phyloP scores from a whole-genome alignment of 164 flowering plant genomes.

The grape (Vitis vinifera) region DNA sequence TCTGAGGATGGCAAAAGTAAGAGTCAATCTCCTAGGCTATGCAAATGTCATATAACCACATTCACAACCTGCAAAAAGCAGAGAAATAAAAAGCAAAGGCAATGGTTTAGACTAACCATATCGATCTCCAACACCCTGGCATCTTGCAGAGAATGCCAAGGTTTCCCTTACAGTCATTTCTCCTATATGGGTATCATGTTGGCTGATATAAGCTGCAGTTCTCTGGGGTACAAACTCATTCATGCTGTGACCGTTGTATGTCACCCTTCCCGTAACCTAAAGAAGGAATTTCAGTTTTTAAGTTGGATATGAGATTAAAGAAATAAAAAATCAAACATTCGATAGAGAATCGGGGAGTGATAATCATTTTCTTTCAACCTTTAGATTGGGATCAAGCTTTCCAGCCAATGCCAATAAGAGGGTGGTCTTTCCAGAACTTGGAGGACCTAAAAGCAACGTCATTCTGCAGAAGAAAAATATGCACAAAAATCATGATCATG shows the following conservation, averaged over 20 bases:
- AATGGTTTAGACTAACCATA: slow-evolving; percentile 33
- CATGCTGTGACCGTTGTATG: slow-evolving; percentile 58
- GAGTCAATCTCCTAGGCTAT: too few relatives aligned
- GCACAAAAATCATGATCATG: too few relatives aligned
- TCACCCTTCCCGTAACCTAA: slow-evolving; percentile 47
- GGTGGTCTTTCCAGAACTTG: slow-evolving; percentile 50
- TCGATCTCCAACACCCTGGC: slow-evolving; percentile 57
- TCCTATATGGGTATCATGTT: slow-evolving; percentile 56
- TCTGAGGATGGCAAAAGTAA: slow-evolving; percentile 24
- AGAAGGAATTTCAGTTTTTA: neutral
- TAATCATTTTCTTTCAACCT: slow-evolving; percentile 24
- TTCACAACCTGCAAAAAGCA: too few relatives aligned
- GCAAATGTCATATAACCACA: too few relatives aligned
- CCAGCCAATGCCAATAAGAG: slow-evolving; percentile 48
- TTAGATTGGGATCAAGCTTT: slow-evolving; percentile 41
- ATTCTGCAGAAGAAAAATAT: slow-evolving; percentile 17
- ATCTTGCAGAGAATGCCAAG: slow-evolving; percentile 56
- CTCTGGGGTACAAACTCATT: slow-evolving; percentile 65
- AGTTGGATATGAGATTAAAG: neutral
- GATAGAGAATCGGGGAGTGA: neutral
- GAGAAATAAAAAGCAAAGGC: neutral
- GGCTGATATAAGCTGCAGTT: slow-evolving; percentile 66
- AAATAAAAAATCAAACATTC: too few relatives aligned
- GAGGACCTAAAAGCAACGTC: slow-evolving; percentile 53
- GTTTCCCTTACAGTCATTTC: slow-evolving; percentile 70